A percentile compares a stretch with the other conserved stretches of the same genome.
Conservation (phyloP, 257 asterid genomes). For the Nicotiana undulata region DNA sequence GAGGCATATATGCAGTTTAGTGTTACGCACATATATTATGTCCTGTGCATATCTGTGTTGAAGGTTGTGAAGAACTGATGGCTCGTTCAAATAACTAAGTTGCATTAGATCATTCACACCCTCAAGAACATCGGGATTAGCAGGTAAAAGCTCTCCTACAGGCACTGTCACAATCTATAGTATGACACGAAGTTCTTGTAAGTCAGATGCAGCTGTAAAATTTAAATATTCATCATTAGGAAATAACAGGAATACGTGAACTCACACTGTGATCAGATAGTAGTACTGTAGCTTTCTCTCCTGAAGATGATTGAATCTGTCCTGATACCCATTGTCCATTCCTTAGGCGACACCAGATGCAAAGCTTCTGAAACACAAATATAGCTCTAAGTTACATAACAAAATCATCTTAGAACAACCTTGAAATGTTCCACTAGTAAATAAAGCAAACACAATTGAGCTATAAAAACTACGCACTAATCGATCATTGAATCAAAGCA, state of each 20-base stretch:
- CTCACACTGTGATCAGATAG: conserved; percentile 67
- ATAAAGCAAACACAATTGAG: background rate
- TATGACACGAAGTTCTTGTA: conserved; percentile 9
- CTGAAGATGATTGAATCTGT: conserved; percentile 62
- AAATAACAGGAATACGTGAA: conserved; percentile 15
- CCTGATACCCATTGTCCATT: conserved; percentile 69
- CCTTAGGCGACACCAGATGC: conserved; percentile 64
- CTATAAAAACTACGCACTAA: background rate
- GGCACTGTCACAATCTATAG: conserved; percentile 56
- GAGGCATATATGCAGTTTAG: background rate
- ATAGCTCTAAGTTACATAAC: background rate
- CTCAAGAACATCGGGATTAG: conserved; percentile 85
- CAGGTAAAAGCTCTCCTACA: conserved; percentile 59
- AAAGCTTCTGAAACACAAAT: conserved; percentile 53
- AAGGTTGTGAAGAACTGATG: conserved; percentile 88
- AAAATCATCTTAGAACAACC: background rate
- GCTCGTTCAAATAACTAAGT: conserved; percentile 84
- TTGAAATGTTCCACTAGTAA: background rate
- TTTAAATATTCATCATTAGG: background rate
- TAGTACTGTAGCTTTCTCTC: conserved; percentile 58
- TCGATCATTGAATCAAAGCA: background rate
- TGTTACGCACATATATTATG: conserved; percentile 59
- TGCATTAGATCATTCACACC: conserved; percentile 88
- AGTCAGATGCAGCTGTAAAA: conserved; percentile 1
- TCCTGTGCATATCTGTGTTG: conserved; percentile 57